Base-by-base conservation (phyloP, 345 rosid genomes). In the Pistacia integerrima region DNA sequence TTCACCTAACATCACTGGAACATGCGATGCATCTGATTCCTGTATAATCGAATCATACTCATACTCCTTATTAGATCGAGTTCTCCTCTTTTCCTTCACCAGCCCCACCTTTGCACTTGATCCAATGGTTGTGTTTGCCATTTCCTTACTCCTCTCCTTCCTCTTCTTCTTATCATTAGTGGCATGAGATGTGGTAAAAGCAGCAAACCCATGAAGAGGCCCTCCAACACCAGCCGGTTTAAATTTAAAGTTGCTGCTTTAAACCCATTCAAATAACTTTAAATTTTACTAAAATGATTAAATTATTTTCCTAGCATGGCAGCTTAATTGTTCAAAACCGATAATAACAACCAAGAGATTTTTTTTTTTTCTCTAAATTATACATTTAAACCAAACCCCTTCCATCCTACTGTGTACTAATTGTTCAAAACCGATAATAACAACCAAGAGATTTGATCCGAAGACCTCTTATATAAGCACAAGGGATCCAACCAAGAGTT, bases 1-100 rank as follows among this genome's bases (percentile, higher is more conserved):
- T 82, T 95, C 98, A 20, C 93, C 94, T 66, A 91, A 81, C 96
- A 95, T 74, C 51, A 93, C 98, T 20, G 98, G 99, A n/a, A 91
- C 66, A 74, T 95, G 97, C 1, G 91, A 77, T 3, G 84, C 35
- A 14, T 83, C 79, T 62, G 58, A 66, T 14, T 74, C 74, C 66
- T 68, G 76, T 76, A 38, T 60, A 41, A 44, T 67, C 8, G 60
- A 67, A 68, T 67, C 73, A 30, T 41, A 78, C 4, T 65, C 83
- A 48, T 77, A 87, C 75, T 83, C 92, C 75, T 85, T 93, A 63
- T 82, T 85, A 0, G 98, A 95, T 14, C 98, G 95, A 56, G 99
- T 93, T 60, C 99, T 88, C 67, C 89, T 81, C 85, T 91, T 93
- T 72, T 90, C 90, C 64, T 88, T 84, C 64, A 74, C 69, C 67